Evolutionary conservation across 176 grass and related monocot genomes (phyloP).

Genomic region (Bonia amplexicaulis): DNA sequence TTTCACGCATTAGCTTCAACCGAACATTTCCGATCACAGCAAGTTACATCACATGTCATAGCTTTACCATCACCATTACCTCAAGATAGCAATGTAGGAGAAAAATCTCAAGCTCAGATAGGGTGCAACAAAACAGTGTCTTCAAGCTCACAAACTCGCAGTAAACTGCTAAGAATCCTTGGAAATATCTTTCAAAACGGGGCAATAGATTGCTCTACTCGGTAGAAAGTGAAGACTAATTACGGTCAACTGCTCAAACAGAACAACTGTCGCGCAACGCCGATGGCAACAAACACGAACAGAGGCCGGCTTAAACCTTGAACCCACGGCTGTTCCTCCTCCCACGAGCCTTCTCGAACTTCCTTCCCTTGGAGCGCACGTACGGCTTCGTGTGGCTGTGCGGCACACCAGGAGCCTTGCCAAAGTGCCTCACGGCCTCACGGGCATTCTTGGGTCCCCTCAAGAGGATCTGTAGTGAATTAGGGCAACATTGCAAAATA

Average conservation of each 20-base stretch:
- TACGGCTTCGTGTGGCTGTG: slow-evolving; percentile 83
- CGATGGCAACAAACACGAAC: background rate
- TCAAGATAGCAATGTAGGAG: background rate
- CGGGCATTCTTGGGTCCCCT: slow-evolving; percentile 83
- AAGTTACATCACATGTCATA: background rate
- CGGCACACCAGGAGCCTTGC: slow-evolving; percentile 71
- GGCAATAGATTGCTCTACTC: slow-evolving; percentile 14
- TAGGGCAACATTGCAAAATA: background rate
- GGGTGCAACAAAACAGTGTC: slow-evolving; percentile 13
- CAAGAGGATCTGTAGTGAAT: slow-evolving; percentile 42
- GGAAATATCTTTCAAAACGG: slow-evolving; percentile 25
- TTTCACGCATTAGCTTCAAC: background rate
- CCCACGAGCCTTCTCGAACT: slow-evolving; percentile 74
- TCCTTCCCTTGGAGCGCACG: slow-evolving; percentile 69
- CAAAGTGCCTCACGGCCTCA: slow-evolving; percentile 63
- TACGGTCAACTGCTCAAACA: slow-evolving; percentile 36
- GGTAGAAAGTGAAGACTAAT: slow-evolving; percentile 34
- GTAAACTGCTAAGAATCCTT: background rate
- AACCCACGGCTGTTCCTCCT: slow-evolving; percentile 77
- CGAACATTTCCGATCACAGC: background rate
- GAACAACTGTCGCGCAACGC: background rate
- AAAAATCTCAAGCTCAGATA: background rate
- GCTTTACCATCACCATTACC: background rate
- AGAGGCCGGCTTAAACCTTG: slow-evolving; percentile 40
- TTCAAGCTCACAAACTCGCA: background rate